These are phyloP conservation scores for Volvox africanus DNA, from an alignment of 139 green algal genomes.

Conservation along the genomic window DNA sequence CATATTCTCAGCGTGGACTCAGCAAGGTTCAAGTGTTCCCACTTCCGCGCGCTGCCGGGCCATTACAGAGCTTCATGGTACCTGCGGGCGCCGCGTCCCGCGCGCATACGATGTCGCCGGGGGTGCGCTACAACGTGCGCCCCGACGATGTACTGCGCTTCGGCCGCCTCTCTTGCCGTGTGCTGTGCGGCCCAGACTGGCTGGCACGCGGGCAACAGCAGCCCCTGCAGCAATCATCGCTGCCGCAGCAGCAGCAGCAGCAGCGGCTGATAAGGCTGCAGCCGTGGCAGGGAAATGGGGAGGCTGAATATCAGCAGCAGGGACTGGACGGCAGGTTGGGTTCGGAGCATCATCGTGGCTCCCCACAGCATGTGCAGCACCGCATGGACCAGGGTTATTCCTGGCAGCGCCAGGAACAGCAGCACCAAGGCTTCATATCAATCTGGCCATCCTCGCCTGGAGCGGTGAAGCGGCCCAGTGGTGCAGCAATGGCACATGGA, in stretches of 20 bases:
- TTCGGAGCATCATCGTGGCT: not conserved
- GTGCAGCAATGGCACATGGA: no score
- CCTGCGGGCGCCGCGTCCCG: not conserved
- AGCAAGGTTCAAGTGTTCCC: no score
- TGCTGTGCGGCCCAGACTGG: not conserved
- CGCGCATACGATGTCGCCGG: not conserved
- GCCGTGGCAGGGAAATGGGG: not conserved
- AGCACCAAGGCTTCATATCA: not conserved
- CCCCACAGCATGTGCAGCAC: no score
- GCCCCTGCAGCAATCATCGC: not conserved
- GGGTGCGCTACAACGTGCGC: slow-evolving; percentile 36
- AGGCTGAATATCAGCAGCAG: no score
- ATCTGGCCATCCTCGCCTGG: no score
- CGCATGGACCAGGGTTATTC: no score
- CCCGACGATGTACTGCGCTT: slow-evolving; percentile 31
- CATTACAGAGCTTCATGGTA: slow-evolving; percentile 22
- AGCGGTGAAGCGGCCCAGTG: no score
- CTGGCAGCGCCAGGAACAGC: not conserved
- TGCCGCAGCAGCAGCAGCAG: slow-evolving; percentile 4
- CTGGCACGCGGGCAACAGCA: not conserved
- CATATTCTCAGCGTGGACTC: no score
- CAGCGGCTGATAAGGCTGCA: not conserved
- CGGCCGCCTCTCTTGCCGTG: slow-evolving; percentile 26
- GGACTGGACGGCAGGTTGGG: not conserved
- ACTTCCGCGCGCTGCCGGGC: not conserved